These are phyloP conservation scores for Angomonas ambiguus DNA, from an alignment of 208 protist genomes.

Conservation along the genomic window DNA sequence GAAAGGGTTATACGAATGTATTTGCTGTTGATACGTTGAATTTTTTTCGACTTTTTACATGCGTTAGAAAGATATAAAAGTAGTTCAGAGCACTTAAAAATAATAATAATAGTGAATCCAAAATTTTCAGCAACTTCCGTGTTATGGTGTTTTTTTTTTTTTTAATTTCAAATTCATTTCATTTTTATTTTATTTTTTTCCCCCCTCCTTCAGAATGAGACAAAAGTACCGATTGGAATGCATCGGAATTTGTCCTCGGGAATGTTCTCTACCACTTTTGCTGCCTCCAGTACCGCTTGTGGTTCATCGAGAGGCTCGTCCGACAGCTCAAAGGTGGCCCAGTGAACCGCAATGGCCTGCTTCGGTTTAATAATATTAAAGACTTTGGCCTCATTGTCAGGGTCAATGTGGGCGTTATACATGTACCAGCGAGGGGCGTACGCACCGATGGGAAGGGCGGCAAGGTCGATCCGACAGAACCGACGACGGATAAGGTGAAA, in stretches of 20 bases:
- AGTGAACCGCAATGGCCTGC: conserved; percentile 68
- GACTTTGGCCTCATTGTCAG: conserved; percentile 66
- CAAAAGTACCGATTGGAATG: conserved; percentile 23
- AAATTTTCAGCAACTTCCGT: neutral
- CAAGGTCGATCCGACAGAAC: conserved; percentile 52
- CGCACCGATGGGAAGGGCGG: conserved; percentile 79
- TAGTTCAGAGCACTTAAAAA: neutral
- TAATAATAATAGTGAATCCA: no score
- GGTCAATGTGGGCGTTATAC: conserved; percentile 50
- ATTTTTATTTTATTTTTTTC: no score
- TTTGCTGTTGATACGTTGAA: neutral
- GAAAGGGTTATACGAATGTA: no score
- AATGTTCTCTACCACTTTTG: conserved; percentile 20
- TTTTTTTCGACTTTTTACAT: neutral
- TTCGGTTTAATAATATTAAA: conserved; percentile 51
- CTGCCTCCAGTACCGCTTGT: conserved; percentile 26
- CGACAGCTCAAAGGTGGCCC: conserved; percentile 77
- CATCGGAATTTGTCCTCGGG: conserved; percentile 19
- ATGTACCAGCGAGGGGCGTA: conserved; percentile 77
- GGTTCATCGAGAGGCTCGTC: conserved; percentile 78
- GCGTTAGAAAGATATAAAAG: conserved; percentile 3
- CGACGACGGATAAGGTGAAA: conserved; percentile 45
- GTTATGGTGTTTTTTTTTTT: neutral
- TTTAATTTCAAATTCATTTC: neutral
- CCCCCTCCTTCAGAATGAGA: neutral